These are phyloP conservation scores for Venturia aucupariae DNA, from an alignment of 2,329 filamentous ascomycete genomes.

Conservation along the genomic window DNA sequence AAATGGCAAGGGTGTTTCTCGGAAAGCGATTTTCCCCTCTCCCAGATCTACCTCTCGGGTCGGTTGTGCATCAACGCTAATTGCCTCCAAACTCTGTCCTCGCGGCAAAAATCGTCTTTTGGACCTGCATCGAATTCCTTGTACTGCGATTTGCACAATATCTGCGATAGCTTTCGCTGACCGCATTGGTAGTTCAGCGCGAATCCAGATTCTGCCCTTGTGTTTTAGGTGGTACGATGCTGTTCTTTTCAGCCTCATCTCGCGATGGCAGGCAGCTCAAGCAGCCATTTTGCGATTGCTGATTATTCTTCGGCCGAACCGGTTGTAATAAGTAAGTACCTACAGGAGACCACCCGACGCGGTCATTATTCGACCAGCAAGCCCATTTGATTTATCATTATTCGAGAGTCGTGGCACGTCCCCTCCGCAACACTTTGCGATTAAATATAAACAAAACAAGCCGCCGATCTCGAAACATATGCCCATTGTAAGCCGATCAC, in stretches of 20 bases:
- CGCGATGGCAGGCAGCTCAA: background rate
- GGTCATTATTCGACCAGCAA: background rate
- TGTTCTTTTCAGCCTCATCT: background rate
- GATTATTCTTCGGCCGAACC: constrained; percentile 1
- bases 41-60: background rate
- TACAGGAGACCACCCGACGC: background rate
- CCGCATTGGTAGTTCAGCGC: background rate
- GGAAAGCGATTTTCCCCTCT: background rate
- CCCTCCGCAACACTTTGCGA: background rate
- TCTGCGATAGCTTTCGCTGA: background rate
- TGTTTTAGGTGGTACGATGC: background rate
- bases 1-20: background rate
- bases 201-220: background rate
- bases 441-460: background rate
- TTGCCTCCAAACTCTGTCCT: background rate
- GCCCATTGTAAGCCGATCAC: background rate
- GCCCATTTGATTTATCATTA: background rate
- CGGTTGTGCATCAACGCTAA: background rate
- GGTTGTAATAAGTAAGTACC: too few relatives aligned
- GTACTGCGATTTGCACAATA: background rate
- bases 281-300: background rate
- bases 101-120: background rate
- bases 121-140: background rate
- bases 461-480: background rate
- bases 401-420: background rate